Base-by-base conservation (phyloP, 176 grass and related monocot genomes). In the Musa beccarii region DNA sequence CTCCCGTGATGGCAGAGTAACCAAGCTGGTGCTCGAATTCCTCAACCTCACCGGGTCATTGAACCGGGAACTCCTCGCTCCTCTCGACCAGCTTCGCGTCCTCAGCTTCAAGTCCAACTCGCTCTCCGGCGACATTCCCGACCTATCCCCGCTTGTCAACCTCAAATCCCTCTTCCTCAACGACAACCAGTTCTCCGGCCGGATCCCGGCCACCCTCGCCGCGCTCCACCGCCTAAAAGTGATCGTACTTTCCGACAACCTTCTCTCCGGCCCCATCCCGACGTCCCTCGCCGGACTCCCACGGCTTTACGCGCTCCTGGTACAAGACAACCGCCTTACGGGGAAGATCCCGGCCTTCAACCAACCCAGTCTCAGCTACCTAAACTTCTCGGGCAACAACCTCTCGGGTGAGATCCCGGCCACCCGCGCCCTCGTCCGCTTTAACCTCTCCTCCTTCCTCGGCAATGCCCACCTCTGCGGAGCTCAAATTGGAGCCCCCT, bases 81-180 rank as follows among this genome's bases (percentile, higher is more conserved):
- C 84, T 29, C 86, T 98, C 61, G 73, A 79, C 71, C 75, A 94
- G 81, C 90, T 98, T 7, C 95, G 95, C 12, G 95, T 98, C 19
- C 90, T 98, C 65, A 98, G 95, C 75, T 80, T 98, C 69, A 93
- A 83, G 79, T 87, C 90, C 57, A 98, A 98, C 84, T 75, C 64
- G 12, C 86, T 98, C 54, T 80, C 84, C 22, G 95, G 95, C 8
- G 28, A 83, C 81, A 85, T 98, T 69, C 95, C 95, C 2, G 88
- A 85, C 25, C 86, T 92, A 13, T 74, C 79, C 24, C 74, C 85
- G 0, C 85, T 96, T 2, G 75, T 75, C 59, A 98, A 91, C 79
- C 84, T 98, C 26, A 98, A 98, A 80, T 86, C 89, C 2, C 86
- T 98, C 49, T 98, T 91, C 82, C 91, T 98, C 82, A 86, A 77